Conservation (phyloP, 139 green algal genomes). For the Yamagishiella unicocca region DNA sequence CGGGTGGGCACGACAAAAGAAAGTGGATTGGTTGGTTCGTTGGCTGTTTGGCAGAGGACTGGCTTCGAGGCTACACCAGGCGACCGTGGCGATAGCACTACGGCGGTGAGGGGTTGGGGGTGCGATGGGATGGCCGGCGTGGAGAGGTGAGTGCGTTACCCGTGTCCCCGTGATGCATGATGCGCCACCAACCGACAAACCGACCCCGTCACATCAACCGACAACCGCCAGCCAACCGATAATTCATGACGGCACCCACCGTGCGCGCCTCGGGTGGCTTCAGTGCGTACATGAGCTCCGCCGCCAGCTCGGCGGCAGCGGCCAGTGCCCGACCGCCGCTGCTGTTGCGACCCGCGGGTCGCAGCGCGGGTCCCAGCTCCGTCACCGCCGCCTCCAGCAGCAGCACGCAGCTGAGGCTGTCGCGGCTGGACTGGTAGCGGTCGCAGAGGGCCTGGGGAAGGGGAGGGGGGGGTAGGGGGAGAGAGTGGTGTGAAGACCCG, state of each 20-base stretch:
- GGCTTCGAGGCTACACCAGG: no score
- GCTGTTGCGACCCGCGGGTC: not conserved
- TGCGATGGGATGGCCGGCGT: not conserved
- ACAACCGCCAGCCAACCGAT: no score
- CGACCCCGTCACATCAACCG: no score
- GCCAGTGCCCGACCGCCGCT: not conserved
- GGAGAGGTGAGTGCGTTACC: no score
- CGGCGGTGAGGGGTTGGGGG: not conserved
- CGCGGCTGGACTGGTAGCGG: conserved; percentile 55
- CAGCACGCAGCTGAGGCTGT: conserved; percentile 59
- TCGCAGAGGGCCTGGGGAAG: conserved; percentile 48
- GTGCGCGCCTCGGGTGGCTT: conserved; percentile 31
- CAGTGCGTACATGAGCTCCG: conserved; percentile 35
- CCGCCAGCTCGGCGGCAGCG: conserved; percentile 1
- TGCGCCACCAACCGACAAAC: no score
- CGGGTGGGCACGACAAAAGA: no score
- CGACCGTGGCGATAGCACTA: not conserved
- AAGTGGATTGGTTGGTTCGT: no score
- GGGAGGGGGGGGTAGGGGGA: not conserved
- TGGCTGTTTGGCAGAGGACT: no score
- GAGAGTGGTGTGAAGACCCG: no score
- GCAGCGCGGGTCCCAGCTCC: not conserved
- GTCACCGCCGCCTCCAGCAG: conserved; percentile 54
- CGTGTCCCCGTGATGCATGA: no score
- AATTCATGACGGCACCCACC: no score